These are phyloP conservation scores for Santalum album DNA, from an alignment of 164 flowering plant species.

Conservation along the genomic window DNA sequence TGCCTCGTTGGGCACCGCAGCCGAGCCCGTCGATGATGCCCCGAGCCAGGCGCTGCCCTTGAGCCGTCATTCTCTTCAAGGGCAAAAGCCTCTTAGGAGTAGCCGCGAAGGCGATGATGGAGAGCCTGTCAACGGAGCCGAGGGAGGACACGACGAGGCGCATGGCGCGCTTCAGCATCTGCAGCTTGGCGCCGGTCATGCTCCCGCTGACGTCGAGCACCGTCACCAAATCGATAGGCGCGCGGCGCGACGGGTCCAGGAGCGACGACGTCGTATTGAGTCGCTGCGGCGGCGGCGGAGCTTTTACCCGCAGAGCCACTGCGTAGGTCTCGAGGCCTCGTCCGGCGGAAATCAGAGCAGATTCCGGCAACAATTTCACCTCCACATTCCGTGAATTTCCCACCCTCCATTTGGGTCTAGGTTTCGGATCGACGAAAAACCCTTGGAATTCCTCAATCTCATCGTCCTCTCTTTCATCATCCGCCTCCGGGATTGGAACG, in stretches of 20 bases:
- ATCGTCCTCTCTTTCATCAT: conserved; percentile 35
- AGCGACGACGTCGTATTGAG: conserved; percentile 12
- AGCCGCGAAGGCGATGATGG: conserved; percentile 63
- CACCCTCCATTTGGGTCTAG: conserved; percentile 2
- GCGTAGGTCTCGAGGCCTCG: conserved; percentile 54
- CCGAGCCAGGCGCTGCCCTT: conserved; percentile 64
- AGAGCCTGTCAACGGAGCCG: conserved; percentile 51
- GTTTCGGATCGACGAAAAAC: conserved; percentile 44
- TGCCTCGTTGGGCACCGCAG: conserved; percentile 45
- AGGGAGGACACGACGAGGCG: conserved; percentile 51
- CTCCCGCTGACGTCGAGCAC: conserved; percentile 54
- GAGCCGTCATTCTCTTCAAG: conserved; percentile 57
- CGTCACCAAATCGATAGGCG: conserved; percentile 58
- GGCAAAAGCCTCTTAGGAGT: conserved; percentile 51
- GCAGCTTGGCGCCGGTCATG: conserved; percentile 51
- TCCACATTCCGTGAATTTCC: conserved; percentile 27
- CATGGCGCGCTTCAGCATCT: conserved; percentile 57
- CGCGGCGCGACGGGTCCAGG: conserved; percentile 30
- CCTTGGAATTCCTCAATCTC: conserved; percentile 64
- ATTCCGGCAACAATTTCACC: conserved; percentile 44
- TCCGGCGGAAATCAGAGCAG: conserved; percentile 50
- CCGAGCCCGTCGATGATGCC: conserved; percentile 58
- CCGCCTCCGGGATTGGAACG: conserved; percentile 57
- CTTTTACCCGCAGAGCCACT: conserved; percentile 63
- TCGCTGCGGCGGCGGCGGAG: conserved; percentile 35